Evolutionary conservation across 805 yeast species (phyloP), one percentile per base, ranked within the genome.

Genomic region (Lipomyces oligophaga): DNA sequence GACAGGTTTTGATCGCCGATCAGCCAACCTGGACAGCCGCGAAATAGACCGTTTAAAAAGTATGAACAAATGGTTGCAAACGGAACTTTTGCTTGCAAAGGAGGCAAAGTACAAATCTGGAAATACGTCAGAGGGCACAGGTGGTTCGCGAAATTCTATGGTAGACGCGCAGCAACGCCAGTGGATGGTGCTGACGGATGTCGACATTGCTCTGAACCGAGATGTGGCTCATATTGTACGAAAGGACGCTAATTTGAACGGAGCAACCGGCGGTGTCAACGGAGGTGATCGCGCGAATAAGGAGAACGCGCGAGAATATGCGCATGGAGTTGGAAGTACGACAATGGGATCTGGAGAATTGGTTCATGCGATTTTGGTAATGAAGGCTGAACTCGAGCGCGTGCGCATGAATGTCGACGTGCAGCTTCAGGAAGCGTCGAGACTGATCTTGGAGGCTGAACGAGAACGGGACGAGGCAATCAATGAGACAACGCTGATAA

Each of bases 1-100:
- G n/a, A n/a, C n/a, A n/a, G n/a, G n/a, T n/a, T n/a, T n/a, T n/a
- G n/a, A n/a, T n/a, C n/a, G n/a, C n/a, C n/a, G n/a, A n/a, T n/a
- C n/a, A n/a, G n/a, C n/a, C n/a, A n/a, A n/a, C n/a, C n/a, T n/a
- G n/a, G n/a, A n/a, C n/a, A n/a, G n/a, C n/a, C n/a, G 40, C 13
- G 55, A 51, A 18, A 21, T 51, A 11, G 50, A 47, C 33, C 34
- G 43, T 10, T 33, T 49, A 10, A 46, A 54, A 4, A 34, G 38
- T 3, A 34, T 46, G 11, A 51, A 49, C 40, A 43, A 45, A 32
- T 57, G 60, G 60, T 52, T 48, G 21, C 54, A 57, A 34, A 30
- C 55, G 13, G 60, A 57, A 38, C 51, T 57, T 10, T 39, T 45
- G 25, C 28, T 57, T 15, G 60, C 60, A 13, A 54, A 59, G 10